These are phyloP conservation scores for Pythium folliculosum DNA, from an alignment of 352 stramenopile genomes.

Conservation along the genomic window DNA sequence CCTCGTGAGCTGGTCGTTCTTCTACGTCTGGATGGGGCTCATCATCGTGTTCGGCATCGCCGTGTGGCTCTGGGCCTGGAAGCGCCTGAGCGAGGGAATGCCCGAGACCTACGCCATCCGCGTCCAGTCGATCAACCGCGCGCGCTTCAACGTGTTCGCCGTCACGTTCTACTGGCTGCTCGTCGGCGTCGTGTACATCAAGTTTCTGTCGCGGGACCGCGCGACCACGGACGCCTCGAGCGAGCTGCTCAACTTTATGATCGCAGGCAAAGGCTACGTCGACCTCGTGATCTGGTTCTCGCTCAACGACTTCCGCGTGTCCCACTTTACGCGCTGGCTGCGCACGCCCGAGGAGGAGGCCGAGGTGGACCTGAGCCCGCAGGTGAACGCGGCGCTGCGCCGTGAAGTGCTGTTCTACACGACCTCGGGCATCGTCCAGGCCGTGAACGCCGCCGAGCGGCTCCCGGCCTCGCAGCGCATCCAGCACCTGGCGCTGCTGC, in stretches of 20 bases:
- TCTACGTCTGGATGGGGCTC: constrained; percentile 86
- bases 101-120: constrained; percentile 84
- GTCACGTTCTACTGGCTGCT: constrained; percentile 89
- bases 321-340: constrained; percentile 72
- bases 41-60: constrained; percentile 82
- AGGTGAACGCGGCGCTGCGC: constrained; percentile 86
- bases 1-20: constrained; percentile 86
- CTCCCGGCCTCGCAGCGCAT: constrained; percentile 77
- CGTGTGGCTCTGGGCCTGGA: constrained; percentile 87
- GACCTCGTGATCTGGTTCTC: constrained; percentile 90
- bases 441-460: constrained; percentile 75
- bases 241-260: constrained; percentile 86
- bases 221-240: constrained; percentile 55
- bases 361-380: constrained; percentile 83
- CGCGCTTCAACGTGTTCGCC: constrained; percentile 87
- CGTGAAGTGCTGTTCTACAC: constrained; percentile 91
- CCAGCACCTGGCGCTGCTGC: constrained; percentile 79
- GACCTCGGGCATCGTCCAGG: constrained; percentile 88
- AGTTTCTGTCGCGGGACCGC: constrained; percentile 68
- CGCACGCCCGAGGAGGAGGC: constrained; percentile 57
- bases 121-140: constrained; percentile 86
- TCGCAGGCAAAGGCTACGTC: constrained; percentile 86
- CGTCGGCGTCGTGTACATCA: constrained; percentile 76
- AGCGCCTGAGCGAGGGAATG: constrained; percentile 85
- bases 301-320: constrained; percentile 84